Base-by-base conservation (phyloP, 1,284 basidiomycete species). In the Apiotrichum mycotoxinovorans region DNA sequence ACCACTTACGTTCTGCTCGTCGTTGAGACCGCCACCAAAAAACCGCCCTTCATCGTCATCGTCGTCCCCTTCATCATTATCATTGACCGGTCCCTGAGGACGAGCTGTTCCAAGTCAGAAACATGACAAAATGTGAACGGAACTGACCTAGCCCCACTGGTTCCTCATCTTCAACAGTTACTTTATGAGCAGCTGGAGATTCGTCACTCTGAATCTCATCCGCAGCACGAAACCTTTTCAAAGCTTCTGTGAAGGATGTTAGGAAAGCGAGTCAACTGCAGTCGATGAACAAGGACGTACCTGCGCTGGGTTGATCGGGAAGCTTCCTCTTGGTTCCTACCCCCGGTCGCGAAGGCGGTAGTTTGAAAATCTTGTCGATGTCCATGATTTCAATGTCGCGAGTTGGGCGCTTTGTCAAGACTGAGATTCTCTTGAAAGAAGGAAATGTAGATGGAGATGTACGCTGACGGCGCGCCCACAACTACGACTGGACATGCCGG, bases 41-140 rank as follows among this genome's bases (percentile, higher is more conserved):
- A 96, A 95, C 15, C 93, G 81, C 0, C 93, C 93, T 64, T 94
- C 91, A 26, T 95, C 92, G 72, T 94, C 91, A 66, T 93, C 92
- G 1, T 73, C 83, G 68, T 88, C 93, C 70, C 33, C 40, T 1
- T 15, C n/a, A 17, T 18, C 17, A n/a, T 23, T 11, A 33, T 25
- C 18, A 34, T 22, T 41, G 18, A 20, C 17, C 40, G n/a, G 40
- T 22, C 20, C 10, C n/a, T n/a, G n/a, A 20, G 7, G 18, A 2
- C n/a, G 20, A 20, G 18, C 7, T 10, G n/a, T 20, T 22, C 40
- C n/a, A 8, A 20, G 20, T n/a, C n/a, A n/a, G n/a, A 20, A 11
- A 41, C 40, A n/a, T 22, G 20, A 8, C 5, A 20, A 22, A 41
- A 18, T 8, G 7, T n/a, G n/a, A n/a, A n/a, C n/a, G n/a, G n/a